phyloP scores from a whole-genome alignment of 192 early-diverging fungal species.

The Umbelopsis vinacea region DNA sequence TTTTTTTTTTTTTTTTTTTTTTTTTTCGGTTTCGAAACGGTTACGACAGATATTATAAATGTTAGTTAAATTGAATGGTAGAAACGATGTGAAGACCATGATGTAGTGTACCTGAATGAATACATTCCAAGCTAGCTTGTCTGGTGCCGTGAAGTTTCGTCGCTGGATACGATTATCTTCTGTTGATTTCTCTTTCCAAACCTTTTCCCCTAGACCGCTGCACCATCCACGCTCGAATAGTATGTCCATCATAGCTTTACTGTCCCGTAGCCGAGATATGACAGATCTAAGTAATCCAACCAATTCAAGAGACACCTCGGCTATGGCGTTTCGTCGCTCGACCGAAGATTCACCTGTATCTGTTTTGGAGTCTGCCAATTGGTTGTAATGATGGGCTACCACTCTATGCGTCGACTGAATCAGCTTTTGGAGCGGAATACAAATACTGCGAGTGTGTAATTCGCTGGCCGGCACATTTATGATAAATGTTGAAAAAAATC shows the following conservation, averaged over 20 bases:
- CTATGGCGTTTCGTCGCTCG: slow-evolving; percentile 35
- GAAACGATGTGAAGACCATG: neutral
- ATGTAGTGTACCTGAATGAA: slow-evolving; percentile 12
- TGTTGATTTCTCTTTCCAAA: slow-evolving; percentile 34
- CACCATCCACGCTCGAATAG: slow-evolving; percentile 49
- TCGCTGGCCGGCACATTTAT: slow-evolving; percentile 40
- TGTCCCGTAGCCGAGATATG: slow-evolving; percentile 41
- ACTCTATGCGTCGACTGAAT: slow-evolving; percentile 39
- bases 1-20: too few relatives aligned
- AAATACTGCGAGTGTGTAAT: slow-evolving; percentile 38
- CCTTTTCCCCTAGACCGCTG: slow-evolving; percentile 40
- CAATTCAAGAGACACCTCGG: slow-evolving; percentile 40
- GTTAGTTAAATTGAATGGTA: too few relatives aligned
- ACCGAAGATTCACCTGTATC: slow-evolving; percentile 28
- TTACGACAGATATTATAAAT: too few relatives aligned
- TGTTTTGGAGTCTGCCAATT: slow-evolving; percentile 19
- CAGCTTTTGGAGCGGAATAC: slow-evolving; percentile 43
- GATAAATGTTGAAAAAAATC: slow-evolving; percentile 40
- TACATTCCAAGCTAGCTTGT: slow-evolving; percentile 38
- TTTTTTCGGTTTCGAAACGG: too few relatives aligned
- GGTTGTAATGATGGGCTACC: slow-evolving; percentile 41
- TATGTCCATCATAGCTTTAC: slow-evolving; percentile 42
- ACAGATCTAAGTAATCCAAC: slow-evolving; percentile 41
- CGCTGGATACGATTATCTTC: slow-evolving; percentile 37
- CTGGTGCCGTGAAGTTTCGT: slow-evolving; percentile 32